Evolutionary conservation across 2,329 filamentous ascomycete genomes (phyloP).

Genomic region (Penicillium sp.): DNA sequence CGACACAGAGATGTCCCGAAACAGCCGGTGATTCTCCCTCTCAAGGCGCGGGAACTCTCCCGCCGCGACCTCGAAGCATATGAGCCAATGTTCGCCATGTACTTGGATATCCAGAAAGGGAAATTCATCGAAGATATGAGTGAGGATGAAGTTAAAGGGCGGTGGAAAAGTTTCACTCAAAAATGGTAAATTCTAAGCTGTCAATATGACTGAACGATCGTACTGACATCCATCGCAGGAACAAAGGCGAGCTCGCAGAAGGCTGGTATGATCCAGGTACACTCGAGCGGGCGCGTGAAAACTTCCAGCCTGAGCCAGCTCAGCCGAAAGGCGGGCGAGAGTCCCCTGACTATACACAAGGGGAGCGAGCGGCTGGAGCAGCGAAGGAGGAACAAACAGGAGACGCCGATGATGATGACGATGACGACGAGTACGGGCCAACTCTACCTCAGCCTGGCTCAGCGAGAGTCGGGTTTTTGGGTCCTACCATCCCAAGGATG

Average conservation of each 20-base stretch:
- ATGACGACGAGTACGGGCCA: slow-evolving; percentile 63
- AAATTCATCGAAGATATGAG: slow-evolving; percentile 68
- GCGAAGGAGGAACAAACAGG: slow-evolving; percentile 4
- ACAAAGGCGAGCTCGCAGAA: slow-evolving; percentile 79
- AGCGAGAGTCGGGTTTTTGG: slow-evolving; percentile 38
- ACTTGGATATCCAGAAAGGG: slow-evolving; percentile 85
- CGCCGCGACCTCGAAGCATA: slow-evolving; percentile 70
- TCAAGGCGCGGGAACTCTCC: slow-evolving; percentile 64
- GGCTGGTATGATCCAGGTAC: slow-evolving; percentile 90
- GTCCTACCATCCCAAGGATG: slow-evolving; percentile 66
- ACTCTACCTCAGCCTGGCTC: slow-evolving; percentile 44
- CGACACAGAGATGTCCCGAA: slow-evolving; percentile 16
- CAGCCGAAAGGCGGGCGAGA: slow-evolving; percentile 1
- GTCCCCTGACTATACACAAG: slow-evolving; percentile 28
- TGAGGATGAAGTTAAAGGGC: slow-evolving; percentile 73
- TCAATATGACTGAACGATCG: background rate
- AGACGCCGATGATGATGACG: slow-evolving; percentile 34
- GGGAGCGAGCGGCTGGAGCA: slow-evolving; percentile 11
- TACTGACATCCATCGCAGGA: slow-evolving; percentile 62
- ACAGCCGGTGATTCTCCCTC: slow-evolving; percentile 58
- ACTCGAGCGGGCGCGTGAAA: slow-evolving; percentile 55
- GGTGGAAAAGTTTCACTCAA: slow-evolving; percentile 90
- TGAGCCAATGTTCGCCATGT: slow-evolving; percentile 74
- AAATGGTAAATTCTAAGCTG: slow-evolving; percentile 67
- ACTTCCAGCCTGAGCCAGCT: slow-evolving; percentile 13